Conservation (phyloP, 2,329 filamentous ascomycete genomes). For the Rhinocladiella mackenziei region DNA sequence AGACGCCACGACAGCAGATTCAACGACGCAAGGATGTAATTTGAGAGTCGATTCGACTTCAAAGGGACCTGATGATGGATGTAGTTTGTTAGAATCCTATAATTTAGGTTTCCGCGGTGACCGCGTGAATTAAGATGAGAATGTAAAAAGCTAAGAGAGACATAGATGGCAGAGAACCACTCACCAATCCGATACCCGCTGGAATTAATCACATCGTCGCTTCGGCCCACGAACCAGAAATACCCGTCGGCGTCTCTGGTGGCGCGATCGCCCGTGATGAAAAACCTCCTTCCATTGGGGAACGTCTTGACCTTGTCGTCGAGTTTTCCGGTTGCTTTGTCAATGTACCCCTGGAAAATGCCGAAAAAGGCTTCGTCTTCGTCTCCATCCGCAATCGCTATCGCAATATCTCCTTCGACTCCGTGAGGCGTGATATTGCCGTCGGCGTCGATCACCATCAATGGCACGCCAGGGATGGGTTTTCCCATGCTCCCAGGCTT, state of each 20-base stretch:
- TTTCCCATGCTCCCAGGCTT: slow-evolving; percentile 41
- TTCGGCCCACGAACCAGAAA: slow-evolving; percentile 37
- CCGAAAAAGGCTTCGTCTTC: slow-evolving; percentile 21
- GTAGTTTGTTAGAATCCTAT: too few species aligned
- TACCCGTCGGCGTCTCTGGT: slow-evolving; percentile 35
- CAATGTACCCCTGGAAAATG: slow-evolving; percentile 28
- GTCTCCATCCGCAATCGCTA: slow-evolving; percentile 23
- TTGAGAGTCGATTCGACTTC: slow-evolving; percentile 43
- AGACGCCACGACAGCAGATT: slow-evolving; percentile 41
- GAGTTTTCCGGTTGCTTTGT: slow-evolving; percentile 19
- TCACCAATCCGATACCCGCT: slow-evolving; percentile 38
- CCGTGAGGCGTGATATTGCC: slow-evolving; percentile 32
- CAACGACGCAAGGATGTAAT: slow-evolving; percentile 38
- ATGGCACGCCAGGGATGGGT: slow-evolving; percentile 38
- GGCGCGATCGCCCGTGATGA: slow-evolving; percentile 39
- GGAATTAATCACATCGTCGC: slow-evolving; percentile 42
- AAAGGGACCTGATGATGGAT: slow-evolving; percentile 41
- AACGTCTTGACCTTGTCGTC: slow-evolving; percentile 22
- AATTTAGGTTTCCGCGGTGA: too few species aligned
- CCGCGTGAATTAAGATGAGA: too few species aligned
- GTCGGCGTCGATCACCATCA: slow-evolving; percentile 35
- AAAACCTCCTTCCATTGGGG: slow-evolving; percentile 30
- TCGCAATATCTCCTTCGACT: slow-evolving; percentile 39
- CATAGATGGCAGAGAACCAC: not conserved
- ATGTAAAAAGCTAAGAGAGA: slow-evolving; percentile 5